Evolutionary conservation across 2,329 filamentous ascomycete species (phyloP), one percentile per base, ranked within the genome.

Genomic region (Didymella segeticola): DNA sequence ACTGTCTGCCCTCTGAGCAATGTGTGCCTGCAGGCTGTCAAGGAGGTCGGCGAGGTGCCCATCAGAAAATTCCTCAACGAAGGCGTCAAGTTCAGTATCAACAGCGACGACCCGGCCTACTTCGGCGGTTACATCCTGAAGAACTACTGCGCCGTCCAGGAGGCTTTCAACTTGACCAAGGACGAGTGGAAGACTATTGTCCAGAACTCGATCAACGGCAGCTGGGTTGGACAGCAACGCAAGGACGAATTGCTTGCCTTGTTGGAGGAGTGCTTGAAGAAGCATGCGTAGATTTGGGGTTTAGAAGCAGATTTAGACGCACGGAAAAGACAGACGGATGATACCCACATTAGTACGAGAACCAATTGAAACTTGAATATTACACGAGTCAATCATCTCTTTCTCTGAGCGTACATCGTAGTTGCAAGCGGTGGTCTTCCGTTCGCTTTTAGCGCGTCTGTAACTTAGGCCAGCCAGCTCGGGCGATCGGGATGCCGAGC

Each of bases 1-100:
- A 89, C 88, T 0, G 79, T 91, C 30, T 93, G 89, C 67, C 90
- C 90, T 1, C 68, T 90, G 55, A 89, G 86, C 62, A 92, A 93
- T 72, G 84, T 92, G n/a, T 86, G 81, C 60, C 82, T 86, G 2
- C 62, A 75, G 42, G 72, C 73, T 23, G 76, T 89, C 19, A 71
- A 75, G 17, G 77, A 86, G 45, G 52, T 66, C 10, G 48, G 58
- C 14, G 51, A 66, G 30, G 77, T 88, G 27, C 88, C 89, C 0
- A 80, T 91, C 54, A 78, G 85, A 12, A 77, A 75, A 46, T 87
- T 90, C 61, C 72, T 91, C 17, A 82, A 89, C 33, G 77, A 77
- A 5, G 85, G 86, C 0, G 84, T 91, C 31, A 80, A 77, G 56
- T 90, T 91, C 72, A 88, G 84, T 50, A 84, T 91, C 70, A 91